phyloP scores from a whole-genome alignment of 2,329 filamentous ascomycete genomes.

The Monosporascus sp. region DNA sequence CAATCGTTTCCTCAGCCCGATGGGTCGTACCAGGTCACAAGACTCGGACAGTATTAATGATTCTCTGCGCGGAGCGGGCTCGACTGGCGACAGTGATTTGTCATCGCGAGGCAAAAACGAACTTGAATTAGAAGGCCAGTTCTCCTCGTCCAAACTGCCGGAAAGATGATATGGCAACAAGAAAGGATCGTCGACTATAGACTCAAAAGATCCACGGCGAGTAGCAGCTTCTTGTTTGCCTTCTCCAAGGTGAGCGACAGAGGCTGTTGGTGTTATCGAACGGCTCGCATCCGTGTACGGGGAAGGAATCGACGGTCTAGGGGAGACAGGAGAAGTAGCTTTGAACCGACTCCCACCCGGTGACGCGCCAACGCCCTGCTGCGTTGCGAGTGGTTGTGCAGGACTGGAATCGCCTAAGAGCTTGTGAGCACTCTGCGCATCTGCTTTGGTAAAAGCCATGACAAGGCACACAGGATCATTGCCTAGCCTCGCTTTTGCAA shows the following conservation, averaged over 20 bases:
- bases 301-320: conserved; percentile 4
- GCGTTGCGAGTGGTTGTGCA: conserved; percentile 3
- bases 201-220: conserved; percentile 45
- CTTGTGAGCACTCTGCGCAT: conserved; percentile 9
- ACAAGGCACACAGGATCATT: conserved; percentile 8
- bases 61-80: conserved; percentile 44
- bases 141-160: conserved; percentile 25
- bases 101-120: conserved; percentile 34
- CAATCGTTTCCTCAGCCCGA: not conserved
- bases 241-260: conserved; percentile 1
- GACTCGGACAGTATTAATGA: conserved; percentile 36
- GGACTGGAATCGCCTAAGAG: conserved; percentile 5
- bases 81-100: conserved; percentile 31
- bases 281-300: conserved; percentile 5
- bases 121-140: conserved; percentile 21
- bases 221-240: conserved; percentile 13
- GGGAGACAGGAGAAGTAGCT: conserved; percentile 3
- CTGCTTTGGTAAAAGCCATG: conserved; percentile 5
- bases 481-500: conserved; percentile 7
- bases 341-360: conserved; percentile 1
- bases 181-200: conserved; percentile 53
- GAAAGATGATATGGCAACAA: conserved; percentile 42
- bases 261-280: conserved; percentile 1
- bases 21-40: conserved; percentile 19
- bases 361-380: conserved; percentile 1